Evolutionary conservation across 164 flowering plant genomes (phyloP), one percentile per base, ranked within the genome.

Genomic region (Aristolochia fimbriata): DNA sequence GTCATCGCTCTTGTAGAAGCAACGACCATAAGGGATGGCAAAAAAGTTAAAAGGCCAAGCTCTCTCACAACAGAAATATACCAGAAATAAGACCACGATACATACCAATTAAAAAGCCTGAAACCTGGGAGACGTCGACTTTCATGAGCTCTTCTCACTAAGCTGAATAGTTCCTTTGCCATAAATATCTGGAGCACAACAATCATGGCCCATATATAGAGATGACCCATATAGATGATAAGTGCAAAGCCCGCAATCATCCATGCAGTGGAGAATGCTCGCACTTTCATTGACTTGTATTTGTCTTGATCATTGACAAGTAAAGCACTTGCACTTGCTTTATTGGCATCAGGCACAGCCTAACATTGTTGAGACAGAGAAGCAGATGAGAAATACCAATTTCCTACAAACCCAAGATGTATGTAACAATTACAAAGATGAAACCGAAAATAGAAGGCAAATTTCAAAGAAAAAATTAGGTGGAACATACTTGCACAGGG

Each of bases 191-290:
- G 99, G 68, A 94, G 81, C 46, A 90, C 82, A 33, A 93, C 93
- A 27, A 94, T 83, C 96, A 88, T 88, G 57, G 91, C 96, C 78
- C 89, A 88, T 17, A 90, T 94, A 69, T 83, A 90, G 64, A 91
- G 95, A 79, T 94, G 97, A 21, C 99, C 99, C 88, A 90, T 70
- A 73, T 90, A 93, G 64, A 93, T 80, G 45, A 78, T 74, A 3
- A 85, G 75, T n/a, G 70, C 88, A 78, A 93, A 88, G 10, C 92
- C 91, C 48, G 83, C 92, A 73, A 93, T 86, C 99, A 93, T 93
- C 97, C 96, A 87, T 21, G 90, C 43, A 27, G 97, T 61, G 51
- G 99, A 93, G 71, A 75, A 69, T 25, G 85, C 65, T 46, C 99
- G 90, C n/a, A 82, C 76, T 81, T 65, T 71, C 90, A 93, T 82